A percentile compares a stretch with the other conserved stretches of the same genome.
These are phyloP conservation scores for Ophiostoma australiae DNA, from an alignment of 2,329 filamentous ascomycete species.

Conservation along the genomic window DNA sequence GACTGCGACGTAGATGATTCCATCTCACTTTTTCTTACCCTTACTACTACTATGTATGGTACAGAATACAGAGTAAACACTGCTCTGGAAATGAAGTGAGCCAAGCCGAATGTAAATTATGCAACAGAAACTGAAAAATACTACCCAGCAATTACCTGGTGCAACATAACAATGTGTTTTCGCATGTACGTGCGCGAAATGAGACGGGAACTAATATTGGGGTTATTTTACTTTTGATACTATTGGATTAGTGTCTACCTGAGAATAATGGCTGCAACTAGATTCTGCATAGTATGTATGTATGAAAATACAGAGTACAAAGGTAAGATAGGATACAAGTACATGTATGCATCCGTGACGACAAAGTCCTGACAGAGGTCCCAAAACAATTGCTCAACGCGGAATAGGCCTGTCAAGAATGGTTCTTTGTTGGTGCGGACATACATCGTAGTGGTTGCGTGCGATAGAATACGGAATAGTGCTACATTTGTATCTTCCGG, in stretches of 20 bases:
- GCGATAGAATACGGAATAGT: background rate
- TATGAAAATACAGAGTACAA: too few species aligned
- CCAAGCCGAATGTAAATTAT: background rate
- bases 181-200: conserved; percentile 10
- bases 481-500: background rate
- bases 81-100: background rate
- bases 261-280: too few species aligned
- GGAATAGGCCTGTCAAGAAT: background rate
- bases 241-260: background rate
- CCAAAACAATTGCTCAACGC: background rate
- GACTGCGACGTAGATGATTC: background rate
- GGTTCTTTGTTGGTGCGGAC: background rate
- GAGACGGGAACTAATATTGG: conserved; percentile 6
- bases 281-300: too few species aligned
- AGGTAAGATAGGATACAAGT: background rate
- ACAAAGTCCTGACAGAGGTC: background rate
- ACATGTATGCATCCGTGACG: background rate
- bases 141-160: background rate
- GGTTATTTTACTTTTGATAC: background rate
- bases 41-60: too few species aligned
- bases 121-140: background rate
- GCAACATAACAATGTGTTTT: conserved; percentile 1
- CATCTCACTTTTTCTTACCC: background rate
- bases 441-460: background rate
- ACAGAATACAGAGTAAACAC: too few species aligned